A percentile compares a stretch with the other conserved stretches of the same genome.
These are phyloP conservation scores for Hanseniaspora singularis DNA, from an alignment of 805 yeast species.

Conservation along the genomic window DNA sequence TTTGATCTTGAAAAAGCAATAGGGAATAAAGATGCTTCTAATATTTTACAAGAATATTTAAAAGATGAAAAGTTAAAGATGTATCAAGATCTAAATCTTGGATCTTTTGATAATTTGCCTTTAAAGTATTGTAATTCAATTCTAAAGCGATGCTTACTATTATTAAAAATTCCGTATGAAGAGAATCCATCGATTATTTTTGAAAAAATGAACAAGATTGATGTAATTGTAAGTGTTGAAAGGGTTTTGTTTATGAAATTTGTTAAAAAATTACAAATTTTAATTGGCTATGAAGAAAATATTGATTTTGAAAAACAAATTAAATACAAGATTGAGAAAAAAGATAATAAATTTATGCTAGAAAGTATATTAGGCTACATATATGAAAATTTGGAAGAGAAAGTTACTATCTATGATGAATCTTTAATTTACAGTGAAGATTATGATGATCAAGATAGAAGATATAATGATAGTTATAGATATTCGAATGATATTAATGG, in stretches of 20 bases:
- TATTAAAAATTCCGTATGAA: not conserved
- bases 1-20: conserved; percentile 6
- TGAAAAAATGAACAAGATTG: not conserved
- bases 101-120: not conserved
- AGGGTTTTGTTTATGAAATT: not conserved
- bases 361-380: not conserved
- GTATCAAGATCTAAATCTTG: not conserved
- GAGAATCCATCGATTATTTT: not conserved
- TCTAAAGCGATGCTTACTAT: not conserved
- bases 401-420: no score
- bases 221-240: not conserved
- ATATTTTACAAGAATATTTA: not conserved
- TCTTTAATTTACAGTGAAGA: no score
- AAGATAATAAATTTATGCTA: not conserved
- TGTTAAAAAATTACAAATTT: not conserved
- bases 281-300: not conserved
- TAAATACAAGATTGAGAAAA: not conserved
- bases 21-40: conserved; percentile 1
- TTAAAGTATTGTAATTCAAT: not conserved
- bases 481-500: no score
- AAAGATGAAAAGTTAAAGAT: not conserved
- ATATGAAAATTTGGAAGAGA: not conserved
- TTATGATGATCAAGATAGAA: no score
- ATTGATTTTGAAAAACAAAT: conserved; percentile 1
- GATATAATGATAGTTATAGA: no score